Conservation (phyloP, 345 rosid genomes). For the Pistacia atlantica region DNA sequence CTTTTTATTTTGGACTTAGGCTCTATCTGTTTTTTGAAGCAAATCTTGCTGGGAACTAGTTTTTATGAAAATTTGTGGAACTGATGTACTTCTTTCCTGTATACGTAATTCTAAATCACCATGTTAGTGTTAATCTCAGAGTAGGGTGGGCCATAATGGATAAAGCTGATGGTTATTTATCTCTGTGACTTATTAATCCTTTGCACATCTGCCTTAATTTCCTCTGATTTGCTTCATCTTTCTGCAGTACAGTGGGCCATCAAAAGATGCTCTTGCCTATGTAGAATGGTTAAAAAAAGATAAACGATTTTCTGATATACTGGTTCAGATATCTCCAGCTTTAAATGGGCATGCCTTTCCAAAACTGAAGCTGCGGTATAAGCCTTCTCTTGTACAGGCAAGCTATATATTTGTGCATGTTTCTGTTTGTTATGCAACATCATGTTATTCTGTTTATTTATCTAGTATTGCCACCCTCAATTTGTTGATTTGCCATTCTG, state of each 20-base stretch:
- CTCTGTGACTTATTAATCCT: neutral
- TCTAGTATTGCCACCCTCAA: neutral
- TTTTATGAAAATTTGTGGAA: neutral
- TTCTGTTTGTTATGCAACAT: neutral
- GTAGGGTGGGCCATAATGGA: neutral
- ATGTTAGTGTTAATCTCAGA: neutral
- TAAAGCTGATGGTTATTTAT: neutral
- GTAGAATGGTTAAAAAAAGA: constrained; percentile 80
- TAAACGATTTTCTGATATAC: constrained; percentile 62
- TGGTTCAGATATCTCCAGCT: constrained; percentile 88
- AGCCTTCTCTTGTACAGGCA: constrained; percentile 91
- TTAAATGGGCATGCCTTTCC: constrained; percentile 81
- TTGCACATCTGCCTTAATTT: neutral
- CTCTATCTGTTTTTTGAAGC: too few relatives aligned
- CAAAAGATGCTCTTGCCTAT: constrained; percentile 71
- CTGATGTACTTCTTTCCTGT: neutral
- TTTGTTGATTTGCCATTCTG: neutral
- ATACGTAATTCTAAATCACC: neutral
- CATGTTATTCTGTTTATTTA: neutral
- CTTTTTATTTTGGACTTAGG: too few relatives aligned
- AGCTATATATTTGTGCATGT: constrained; percentile 26
- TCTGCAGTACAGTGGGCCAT: constrained; percentile 93
- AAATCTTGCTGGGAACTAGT: too few relatives aligned
- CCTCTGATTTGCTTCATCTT: constrained; percentile 19
- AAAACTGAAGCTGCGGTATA: constrained; percentile 78